Evolutionary conservation across 768 basidiomycete genomes (phyloP).

Genomic region (Leccinum ochraceum): DNA sequence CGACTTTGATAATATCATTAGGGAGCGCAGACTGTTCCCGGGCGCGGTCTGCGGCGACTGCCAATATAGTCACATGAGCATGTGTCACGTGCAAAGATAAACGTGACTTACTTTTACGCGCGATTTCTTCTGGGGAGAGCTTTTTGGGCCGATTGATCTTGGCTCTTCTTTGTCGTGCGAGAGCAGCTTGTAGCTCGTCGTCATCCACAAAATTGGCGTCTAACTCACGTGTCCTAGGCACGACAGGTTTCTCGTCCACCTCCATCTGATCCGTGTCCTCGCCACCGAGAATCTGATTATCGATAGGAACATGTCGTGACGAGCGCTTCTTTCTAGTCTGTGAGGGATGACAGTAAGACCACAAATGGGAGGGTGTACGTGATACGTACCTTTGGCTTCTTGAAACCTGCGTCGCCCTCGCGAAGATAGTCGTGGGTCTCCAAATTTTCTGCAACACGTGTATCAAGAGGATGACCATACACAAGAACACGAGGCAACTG

Average conservation of each 20-base stretch:
- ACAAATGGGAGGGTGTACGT: not conserved
- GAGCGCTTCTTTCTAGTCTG: slow-evolving; percentile 94
- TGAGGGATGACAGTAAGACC: not conserved
- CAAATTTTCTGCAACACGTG: slow-evolving; percentile 64
- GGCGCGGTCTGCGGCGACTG: slow-evolving; percentile 66
- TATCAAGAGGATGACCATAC: slow-evolving; percentile 16
- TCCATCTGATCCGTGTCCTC: slow-evolving; percentile 56
- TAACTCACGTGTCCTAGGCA: slow-evolving; percentile 69
- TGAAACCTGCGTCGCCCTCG: slow-evolving; percentile 92
- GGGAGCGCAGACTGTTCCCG: slow-evolving; percentile 47
- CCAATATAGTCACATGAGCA: slow-evolving; percentile 7
- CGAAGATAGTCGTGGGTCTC: slow-evolving; percentile 86
- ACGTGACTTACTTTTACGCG: slow-evolving; percentile 60
- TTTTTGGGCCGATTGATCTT: slow-evolving; percentile 73
- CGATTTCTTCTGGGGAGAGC: slow-evolving; percentile 79
- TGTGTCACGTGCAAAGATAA: not conserved
- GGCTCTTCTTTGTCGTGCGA: slow-evolving; percentile 82
- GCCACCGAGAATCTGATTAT: slow-evolving; percentile 37
- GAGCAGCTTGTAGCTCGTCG: slow-evolving; percentile 93
- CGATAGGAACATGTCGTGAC: slow-evolving; percentile 54
- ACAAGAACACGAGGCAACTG: slow-evolving; percentile 33
- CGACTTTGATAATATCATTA: slow-evolving; percentile 45
- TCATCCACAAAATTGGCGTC: slow-evolving; percentile 95
- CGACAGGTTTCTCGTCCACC: slow-evolving; percentile 72
- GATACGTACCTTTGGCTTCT: slow-evolving; percentile 78